Evolutionary conservation across 345 rosid species (phyloP).

Genomic region (Brassica cretica): DNA sequence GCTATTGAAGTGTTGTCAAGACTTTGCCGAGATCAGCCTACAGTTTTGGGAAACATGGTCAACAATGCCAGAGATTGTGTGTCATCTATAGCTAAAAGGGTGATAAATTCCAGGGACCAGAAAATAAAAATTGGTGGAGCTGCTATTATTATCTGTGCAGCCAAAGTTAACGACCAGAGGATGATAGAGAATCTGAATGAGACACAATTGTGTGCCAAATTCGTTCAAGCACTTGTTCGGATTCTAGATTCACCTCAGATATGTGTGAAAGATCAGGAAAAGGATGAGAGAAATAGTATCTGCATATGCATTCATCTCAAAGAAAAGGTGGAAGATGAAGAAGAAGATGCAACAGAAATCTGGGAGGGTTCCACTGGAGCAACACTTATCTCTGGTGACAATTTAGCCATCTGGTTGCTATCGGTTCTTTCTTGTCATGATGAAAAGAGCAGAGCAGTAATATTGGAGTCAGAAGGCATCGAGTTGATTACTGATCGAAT

Average conservation of each 20-base stretch:
- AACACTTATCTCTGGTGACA: constrained; percentile 63
- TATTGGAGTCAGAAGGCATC: constrained; percentile 91
- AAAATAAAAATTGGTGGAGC: constrained; percentile 95
- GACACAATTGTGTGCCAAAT: constrained; percentile 58
- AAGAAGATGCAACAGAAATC: constrained; percentile 47
- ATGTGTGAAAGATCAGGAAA: constrained; percentile 51
- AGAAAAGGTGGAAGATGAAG: constrained; percentile 43
- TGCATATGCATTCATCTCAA: constrained; percentile 61
- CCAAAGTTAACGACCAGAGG: constrained; percentile 80
- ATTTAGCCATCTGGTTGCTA: constrained; percentile 87
- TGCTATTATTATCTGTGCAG: constrained; percentile 90
- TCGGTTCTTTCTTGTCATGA: constrained; percentile 91
- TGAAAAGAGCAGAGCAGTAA: constrained; percentile 68
- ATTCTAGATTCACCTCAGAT: constrained; percentile 58
- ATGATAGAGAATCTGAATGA: constrained; percentile 85
- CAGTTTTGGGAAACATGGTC: constrained; percentile 76
- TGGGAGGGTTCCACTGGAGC: constrained; percentile 52
- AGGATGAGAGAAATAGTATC: constrained; percentile 54
- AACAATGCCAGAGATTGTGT: constrained; percentile 66
- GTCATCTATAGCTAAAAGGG: constrained; percentile 69
- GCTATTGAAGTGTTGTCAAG: constrained; percentile 90
- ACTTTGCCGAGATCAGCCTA: constrained; percentile 82
- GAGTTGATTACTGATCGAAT: constrained; percentile 86
- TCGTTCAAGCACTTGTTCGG: constrained; percentile 77
- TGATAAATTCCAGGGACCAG: constrained; percentile 56